A percentile compares a stretch with the other conserved stretches of the same genome.
phyloP scores from a whole-genome alignment of 805 yeast genomes.

The Clavispora phyllophila region DNA sequence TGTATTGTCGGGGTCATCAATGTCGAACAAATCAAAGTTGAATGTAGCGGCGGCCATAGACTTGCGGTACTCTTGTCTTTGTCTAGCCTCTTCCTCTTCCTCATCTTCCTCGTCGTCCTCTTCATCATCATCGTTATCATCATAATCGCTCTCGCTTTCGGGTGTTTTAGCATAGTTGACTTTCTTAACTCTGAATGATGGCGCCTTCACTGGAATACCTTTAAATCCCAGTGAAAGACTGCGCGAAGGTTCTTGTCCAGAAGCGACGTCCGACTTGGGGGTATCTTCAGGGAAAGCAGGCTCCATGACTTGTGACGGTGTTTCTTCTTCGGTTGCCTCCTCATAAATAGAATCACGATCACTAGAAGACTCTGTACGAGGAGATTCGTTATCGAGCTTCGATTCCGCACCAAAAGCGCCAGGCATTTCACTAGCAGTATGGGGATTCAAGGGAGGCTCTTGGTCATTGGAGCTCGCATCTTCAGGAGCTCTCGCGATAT shows the following conservation, averaged over 20 bases:
- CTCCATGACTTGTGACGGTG: not conserved
- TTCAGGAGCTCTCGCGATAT: not conserved
- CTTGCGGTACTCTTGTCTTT: constrained; percentile 41
- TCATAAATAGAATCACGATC: not conserved
- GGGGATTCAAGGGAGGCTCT: not conserved
- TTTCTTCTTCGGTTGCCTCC: not conserved
- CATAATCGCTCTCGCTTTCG: constrained; percentile 10
- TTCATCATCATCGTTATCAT: constrained; percentile 22
- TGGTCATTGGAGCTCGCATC: not conserved
- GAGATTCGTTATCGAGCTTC: not conserved
- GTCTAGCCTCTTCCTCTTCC: constrained; percentile 32
- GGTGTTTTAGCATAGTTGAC: constrained; percentile 9
- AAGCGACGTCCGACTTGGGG: not conserved
- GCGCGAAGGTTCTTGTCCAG: not conserved
- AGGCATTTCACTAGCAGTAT: not conserved
- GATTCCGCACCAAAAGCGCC: not conserved
- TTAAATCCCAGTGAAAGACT: not conserved
- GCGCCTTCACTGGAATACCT: constrained; percentile 1
- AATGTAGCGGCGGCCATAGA: constrained; percentile 53
- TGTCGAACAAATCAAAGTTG: constrained; percentile 71
- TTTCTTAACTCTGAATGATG: constrained; percentile 13
- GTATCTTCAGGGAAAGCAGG: not conserved
- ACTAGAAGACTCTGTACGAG: not conserved
- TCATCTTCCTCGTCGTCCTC: constrained; percentile 20
- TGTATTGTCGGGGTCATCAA: constrained; percentile 84